Conservation (phyloP, 2,329 filamentous ascomycete species). For the Fusarium foetens region DNA sequence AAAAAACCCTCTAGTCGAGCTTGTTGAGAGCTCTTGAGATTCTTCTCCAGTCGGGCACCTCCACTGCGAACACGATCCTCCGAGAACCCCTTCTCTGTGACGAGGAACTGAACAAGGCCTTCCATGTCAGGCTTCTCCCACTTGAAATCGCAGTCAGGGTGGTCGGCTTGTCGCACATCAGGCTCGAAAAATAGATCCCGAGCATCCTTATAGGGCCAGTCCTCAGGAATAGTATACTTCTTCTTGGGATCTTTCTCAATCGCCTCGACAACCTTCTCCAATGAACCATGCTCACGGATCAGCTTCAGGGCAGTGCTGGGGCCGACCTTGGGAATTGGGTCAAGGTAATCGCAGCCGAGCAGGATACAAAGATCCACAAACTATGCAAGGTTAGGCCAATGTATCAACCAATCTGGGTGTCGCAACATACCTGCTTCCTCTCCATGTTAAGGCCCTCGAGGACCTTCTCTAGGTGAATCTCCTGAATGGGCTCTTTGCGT, state of each 20-base stretch:
- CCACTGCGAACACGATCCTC: constrained; percentile 90
- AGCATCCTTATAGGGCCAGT: constrained; percentile 95
- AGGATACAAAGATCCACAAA: constrained; percentile 99
- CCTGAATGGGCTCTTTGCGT: constrained; percentile 96
- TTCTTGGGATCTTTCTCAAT: constrained; percentile 80
- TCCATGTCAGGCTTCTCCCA: constrained; percentile 96
- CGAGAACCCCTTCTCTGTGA: constrained; percentile 94
- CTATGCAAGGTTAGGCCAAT: constrained; percentile 55
- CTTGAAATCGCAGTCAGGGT: constrained; percentile 93
- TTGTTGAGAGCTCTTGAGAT: constrained; percentile 90
- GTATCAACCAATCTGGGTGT: not conserved
- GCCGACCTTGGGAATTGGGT: constrained; percentile 94
- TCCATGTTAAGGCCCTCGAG: constrained; percentile 91
- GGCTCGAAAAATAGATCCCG: constrained; percentile 92
- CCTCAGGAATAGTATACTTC: constrained; percentile 89
- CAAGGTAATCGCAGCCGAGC: constrained; percentile 96
- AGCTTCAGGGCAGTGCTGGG: constrained; percentile 92
- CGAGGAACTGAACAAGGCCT: constrained; percentile 87
- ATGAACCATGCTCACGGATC: constrained; percentile 88
- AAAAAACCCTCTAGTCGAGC: constrained; percentile 95
- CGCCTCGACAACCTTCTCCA: constrained; percentile 87
- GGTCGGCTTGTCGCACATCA: constrained; percentile 84
- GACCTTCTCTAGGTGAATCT: constrained; percentile 89
- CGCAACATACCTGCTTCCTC: constrained; percentile 72
- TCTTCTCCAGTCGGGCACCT: constrained; percentile 85